Conservation (phyloP, 805 yeast species). For the Brettanomyces sp. region DNA sequence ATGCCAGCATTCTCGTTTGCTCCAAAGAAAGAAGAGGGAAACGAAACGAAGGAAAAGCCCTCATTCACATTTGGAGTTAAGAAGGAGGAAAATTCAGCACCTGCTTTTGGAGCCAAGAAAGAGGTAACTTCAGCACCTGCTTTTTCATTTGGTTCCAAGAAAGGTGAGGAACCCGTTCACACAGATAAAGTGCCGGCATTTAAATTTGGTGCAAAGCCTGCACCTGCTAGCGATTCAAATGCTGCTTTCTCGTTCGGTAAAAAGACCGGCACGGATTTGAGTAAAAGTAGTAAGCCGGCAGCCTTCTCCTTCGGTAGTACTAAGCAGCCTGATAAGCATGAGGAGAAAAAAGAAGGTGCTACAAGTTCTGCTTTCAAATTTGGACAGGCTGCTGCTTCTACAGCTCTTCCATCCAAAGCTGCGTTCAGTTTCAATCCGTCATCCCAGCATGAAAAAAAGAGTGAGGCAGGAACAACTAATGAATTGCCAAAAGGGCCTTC, state of each 20-base stretch:
- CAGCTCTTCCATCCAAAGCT: not conserved
- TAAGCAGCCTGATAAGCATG: no score
- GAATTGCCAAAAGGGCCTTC: no score
- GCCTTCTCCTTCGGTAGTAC: no score
- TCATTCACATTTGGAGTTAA: slow-evolving; percentile 9
- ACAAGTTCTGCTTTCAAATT: not conserved
- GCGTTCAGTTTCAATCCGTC: not conserved
- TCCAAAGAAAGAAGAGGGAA: not conserved
- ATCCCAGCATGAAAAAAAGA: no score
- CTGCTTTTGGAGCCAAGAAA: slow-evolving; percentile 8
- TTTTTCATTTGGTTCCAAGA: slow-evolving; percentile 2
- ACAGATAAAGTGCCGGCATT: slow-evolving; percentile 1
- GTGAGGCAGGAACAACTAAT: no score
- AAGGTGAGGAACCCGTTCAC: not conserved
- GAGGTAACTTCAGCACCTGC: not conserved
- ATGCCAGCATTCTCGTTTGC: no score
- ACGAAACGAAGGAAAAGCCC: slow-evolving; percentile 5
- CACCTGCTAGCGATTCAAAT: no score
- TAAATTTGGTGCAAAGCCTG: not conserved
- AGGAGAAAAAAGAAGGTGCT: no score
- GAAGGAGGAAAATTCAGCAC: not conserved
- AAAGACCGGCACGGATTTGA: no score
- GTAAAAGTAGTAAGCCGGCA: no score
- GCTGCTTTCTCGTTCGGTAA: no score
- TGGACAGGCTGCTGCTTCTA: not conserved